Base-by-base conservation (phyloP, 345 rosid species). In the Lagerstroemia speciosa region DNA sequence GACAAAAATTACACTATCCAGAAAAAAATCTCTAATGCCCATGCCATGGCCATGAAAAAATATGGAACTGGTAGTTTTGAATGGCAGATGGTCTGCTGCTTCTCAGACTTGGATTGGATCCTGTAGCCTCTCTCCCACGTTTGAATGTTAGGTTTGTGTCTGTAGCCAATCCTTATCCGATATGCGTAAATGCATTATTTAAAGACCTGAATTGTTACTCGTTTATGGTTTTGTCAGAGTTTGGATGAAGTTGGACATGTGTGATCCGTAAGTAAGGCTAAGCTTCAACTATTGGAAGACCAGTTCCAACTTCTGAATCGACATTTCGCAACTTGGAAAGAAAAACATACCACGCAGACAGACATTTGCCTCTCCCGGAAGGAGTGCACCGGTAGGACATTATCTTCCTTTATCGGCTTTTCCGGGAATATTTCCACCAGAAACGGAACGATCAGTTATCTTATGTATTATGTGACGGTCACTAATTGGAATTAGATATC, bases 51-150 rank as follows among this genome's bases (percentile, higher is more conserved):
- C 26, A 29, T 17, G n/a, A n/a, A 74, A 17, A 43, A 69, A 10
- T 20, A n/a, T 36, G 33, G 67, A 75, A 72, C 84, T 64, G 86
- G 79, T 84, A 67, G 86, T 68, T 86, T 80, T 80, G 85, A 80
- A 67, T 30, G 82, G 52, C 72, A 36, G 86, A 20, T 82, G 64
- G 55, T 22, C 15, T 50, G 57, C n/a, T 50, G 0, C 57, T 50
- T 22, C 57, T 2, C 57, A 38, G 17, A 26, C 55, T 20, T 68
- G 50, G 72, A 43, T 20, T 68, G 50, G 72, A 43, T 61, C 34
- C n/a, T 52, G 26, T 53, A 69, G 19, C 80, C 55, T 67, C 77
- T n/a, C n/a, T n/a, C n/a, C n/a, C 70, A 50, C 77, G 78, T 81
- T 83, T 79, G 84, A 76, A 66, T 8, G 50, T 46, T 69, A 74